Base-by-base conservation (phyloP, 495 filamentous ascomycete genomes). In the Penicillium flavigenum region DNA sequence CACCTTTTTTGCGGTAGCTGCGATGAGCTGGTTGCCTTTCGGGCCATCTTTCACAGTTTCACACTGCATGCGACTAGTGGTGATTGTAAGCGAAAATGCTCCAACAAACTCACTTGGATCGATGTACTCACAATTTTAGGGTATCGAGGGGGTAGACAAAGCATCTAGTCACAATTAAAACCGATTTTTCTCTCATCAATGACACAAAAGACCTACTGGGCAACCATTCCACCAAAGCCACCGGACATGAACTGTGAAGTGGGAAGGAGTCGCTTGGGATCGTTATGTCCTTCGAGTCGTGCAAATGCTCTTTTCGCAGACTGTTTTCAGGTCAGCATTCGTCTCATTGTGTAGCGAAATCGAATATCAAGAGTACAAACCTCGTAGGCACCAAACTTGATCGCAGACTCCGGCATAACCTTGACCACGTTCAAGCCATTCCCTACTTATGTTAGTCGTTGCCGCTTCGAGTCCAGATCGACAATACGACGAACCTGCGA, bases 341-440 rank as follows among this genome's bases (percentile, higher is more conserved):
- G 38, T 17, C 9, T 46, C 9, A 3, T 12, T 9, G 47, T 3
- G 2, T 29, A 9, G 53, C 20, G 7, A 22, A 3, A 43, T 14
- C 24, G 32, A n/a, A 22, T 16, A 59, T 48, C 14, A 53, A 36
- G 41, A 10, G 39, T 12, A 42, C 70, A 57, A 69, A 87, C 86
- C 77, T 90, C 94, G 64, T 97, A 98, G 7, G 91, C 93, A 50
- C 94, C 94, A 72, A 98, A 98, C 59, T 88, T 94, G 63, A 98
- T 96, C 34, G 94, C 94, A 6, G 93, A 96, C 72, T 98, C 94
- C 7, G 94, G 94, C 87, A 98, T 93, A 47, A 98, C 91, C 73
- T 98, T 98, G 61, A 97, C 65, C 10, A 98, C 93, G 65, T 98
- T 98, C 56, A 98, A 80, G 8, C 94, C 94, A 67, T 98, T 98